Evolutionary conservation across 768 basidiomycete species (phyloP).

Genomic region (Mycena leptocephala): DNA sequence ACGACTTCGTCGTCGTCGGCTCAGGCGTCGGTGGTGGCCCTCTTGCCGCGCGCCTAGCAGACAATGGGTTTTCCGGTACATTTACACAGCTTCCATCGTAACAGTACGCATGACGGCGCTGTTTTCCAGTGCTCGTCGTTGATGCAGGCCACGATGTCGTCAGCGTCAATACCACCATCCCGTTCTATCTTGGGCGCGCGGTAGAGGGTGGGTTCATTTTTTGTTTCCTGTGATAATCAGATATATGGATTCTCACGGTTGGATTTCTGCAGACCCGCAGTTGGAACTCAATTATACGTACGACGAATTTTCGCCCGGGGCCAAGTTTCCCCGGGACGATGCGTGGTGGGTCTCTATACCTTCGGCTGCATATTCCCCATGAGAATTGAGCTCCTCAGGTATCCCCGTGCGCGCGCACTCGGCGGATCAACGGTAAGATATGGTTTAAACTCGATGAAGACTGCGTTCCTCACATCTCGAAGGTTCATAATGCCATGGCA

Average conservation of each 20-base stretch:
- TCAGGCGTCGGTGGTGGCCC: constrained; percentile 47
- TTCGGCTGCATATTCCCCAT: background rate
- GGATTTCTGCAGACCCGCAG: constrained; percentile 39
- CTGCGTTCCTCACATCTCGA: no score
- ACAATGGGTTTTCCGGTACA: constrained; percentile 40
- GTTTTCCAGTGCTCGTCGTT: constrained; percentile 44
- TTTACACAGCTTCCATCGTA: background rate
- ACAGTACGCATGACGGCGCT: no score
- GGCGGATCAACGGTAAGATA: constrained; percentile 48
- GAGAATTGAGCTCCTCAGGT: constrained; percentile 30
- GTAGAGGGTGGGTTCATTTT: constrained; percentile 40
- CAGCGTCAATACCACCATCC: constrained; percentile 49
- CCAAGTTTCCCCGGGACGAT: constrained; percentile 40
- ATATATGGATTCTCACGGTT: background rate
- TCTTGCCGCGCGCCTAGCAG: constrained; percentile 42
- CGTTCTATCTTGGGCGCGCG: constrained; percentile 42
- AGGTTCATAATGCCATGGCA: constrained; percentile 47
- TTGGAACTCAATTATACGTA: constrained; percentile 47
- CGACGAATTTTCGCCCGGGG: constrained; percentile 45
- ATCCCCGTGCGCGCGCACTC: constrained; percentile 46
- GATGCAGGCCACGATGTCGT: constrained; percentile 47
- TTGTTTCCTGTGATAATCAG: no score
- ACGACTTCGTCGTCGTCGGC: constrained; percentile 46
- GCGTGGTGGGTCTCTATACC: constrained; percentile 35
- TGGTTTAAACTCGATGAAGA: background rate